Evolutionary conservation across 441 rosid species (phyloP), one percentile per base, ranked within the genome.

Genomic region (Omphalea diandra): DNA sequence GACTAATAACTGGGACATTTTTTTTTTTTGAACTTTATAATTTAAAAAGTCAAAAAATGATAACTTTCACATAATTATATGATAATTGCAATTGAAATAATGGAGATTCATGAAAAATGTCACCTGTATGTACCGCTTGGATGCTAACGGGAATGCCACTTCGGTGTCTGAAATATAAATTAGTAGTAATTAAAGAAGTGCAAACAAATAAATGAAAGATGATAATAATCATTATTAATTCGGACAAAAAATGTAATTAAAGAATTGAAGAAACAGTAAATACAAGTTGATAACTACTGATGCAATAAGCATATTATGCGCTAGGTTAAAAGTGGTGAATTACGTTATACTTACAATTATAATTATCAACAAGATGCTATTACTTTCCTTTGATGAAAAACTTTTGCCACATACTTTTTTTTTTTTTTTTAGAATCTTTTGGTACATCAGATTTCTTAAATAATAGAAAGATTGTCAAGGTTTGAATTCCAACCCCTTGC

Each of bases 81-180:
- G n/a, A n/a, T n/a, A n/a, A 8, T n/a, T 58, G 57, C 53, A 46
- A 53, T 61, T 36, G n/a, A 47, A 55, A 17, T 29, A n/a, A 50
- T 17, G 63, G 59, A 59, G 33, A 58, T 61, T 56, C 20, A 3
- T 1, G 35, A 43, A 43, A 38, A n/a, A 65, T 65, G 27, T 24
- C 31, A 71, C 60, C 61, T 69, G 64, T 47, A 68, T 58, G 56
- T 52, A 54, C 65, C 70, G 60, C 69, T 54, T 44, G 63, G 62
- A 26, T 31, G 71, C 59, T 67, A 54, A 80, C 67, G 76, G 38
- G n/a, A 52, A 26, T 63, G 58, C 70, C 72, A 43, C 75, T 73
- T 61, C 58, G 64, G 6, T 58, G 35, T 65, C 70, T 55, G 76
- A 68, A 78, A 70, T 33, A 40, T 67, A 67, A 69, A 57, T 36